Evolutionary conservation across 169 alveolate genomes (phyloP).

Genomic region (Plasmodium adleri): DNA sequence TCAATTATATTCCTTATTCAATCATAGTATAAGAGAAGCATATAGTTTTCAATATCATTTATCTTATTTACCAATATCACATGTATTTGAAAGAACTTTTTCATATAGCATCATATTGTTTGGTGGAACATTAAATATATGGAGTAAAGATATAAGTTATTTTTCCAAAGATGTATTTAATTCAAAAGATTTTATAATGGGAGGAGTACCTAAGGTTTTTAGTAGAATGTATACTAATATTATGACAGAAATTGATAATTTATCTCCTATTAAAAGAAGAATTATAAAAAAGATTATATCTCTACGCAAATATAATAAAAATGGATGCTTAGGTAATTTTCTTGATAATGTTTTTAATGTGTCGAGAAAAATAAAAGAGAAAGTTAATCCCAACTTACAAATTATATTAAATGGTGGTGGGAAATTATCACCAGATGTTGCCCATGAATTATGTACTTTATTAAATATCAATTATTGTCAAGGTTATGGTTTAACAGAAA

Average conservation of each 20-base stretch:
- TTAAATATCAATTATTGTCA: constrained; percentile 25
- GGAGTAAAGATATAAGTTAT: constrained; percentile 23
- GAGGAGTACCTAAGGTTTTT: constrained; percentile 67
- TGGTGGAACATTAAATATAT: constrained; percentile 14
- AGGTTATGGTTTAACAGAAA: constrained; percentile 67
- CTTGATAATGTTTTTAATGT: constrained; percentile 1
- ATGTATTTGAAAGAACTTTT: constrained; percentile 93
- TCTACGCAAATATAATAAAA: background rate
- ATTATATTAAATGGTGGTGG: constrained; percentile 52
- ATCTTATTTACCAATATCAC: constrained; percentile 96
- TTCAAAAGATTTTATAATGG: constrained; percentile 7
- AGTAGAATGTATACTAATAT: constrained; percentile 23
- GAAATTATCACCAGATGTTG: constrained; percentile 25
- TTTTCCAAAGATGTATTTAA: constrained; percentile 7
- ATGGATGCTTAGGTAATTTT: background rate
- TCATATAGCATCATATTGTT: constrained; percentile 43
- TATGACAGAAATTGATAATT: constrained; percentile 10
- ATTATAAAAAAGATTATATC: constrained; percentile 5
- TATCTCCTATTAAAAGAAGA: constrained; percentile 17
- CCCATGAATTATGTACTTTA: constrained; percentile 14
- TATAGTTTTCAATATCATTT: constrained; percentile 77
- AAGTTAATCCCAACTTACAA: constrained; percentile 20
- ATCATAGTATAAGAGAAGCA: background rate
- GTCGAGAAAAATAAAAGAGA: constrained; percentile 24
- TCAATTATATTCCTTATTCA: background rate